Base-by-base conservation (phyloP, 1,284 basidiomycete species). In the Coriolopsis trogii region DNA sequence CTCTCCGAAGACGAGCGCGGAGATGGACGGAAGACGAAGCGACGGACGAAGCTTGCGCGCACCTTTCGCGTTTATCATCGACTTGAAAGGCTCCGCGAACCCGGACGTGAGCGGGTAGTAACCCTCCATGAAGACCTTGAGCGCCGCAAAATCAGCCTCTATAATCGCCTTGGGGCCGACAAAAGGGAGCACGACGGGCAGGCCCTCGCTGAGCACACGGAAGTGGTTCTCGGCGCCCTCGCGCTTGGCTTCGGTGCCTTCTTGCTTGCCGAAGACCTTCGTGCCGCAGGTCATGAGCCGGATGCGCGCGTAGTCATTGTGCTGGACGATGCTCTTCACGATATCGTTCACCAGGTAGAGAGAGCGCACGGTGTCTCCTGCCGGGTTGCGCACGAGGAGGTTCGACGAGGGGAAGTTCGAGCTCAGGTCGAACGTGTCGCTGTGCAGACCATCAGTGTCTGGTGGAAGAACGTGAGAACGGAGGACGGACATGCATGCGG, bases 271-370 rank as follows among this genome's bases (percentile, higher is more conserved):
- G 66, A 89, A 81, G 12, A 88, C 82, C 70, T 97, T 97, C 50
- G 95, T 93, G 26, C 97, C 97, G 36, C 91, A 90, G 28, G 91
- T 88, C 63, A 96, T 88, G 51, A 99, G 82, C 2, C 97, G 87
- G 50, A 98, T 79, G 23, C 87, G 85, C 33, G 84, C 82, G 67
- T 89, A 95, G 69, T 95, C 88, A 67, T 98, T 98, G 67, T 87
- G 78, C 41, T 79, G 67, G 53, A 98, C 80, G 56, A 99, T 79
- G 15, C 79, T 74, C 70, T 89, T 92, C 62, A 95, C 89, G 56
- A 91, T 75, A 62, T 88, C 83, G 62, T 96, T 97, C 47, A 91
- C 89, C 57, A 98, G 78, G 77, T 98, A 98, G 44, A 98, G 78
- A 6, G 91, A 90, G 36, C 95, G 87, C 20, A 89, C 79, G 15